Base-by-base conservation (phyloP, 2,329 filamentous ascomycete species). In the Helotiales sp. region DNA sequence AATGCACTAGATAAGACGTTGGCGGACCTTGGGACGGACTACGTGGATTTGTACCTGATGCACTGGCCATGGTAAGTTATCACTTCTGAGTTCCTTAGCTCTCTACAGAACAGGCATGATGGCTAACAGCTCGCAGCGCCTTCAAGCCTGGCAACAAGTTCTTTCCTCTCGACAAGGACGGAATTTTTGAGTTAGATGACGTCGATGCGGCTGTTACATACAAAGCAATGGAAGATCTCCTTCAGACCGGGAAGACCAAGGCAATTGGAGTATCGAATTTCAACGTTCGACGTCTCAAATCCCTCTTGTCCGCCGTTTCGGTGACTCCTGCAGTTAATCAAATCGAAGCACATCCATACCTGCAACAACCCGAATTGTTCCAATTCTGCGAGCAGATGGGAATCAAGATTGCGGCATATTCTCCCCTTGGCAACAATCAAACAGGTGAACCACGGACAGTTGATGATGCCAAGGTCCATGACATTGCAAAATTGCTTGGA, bases 261-360 rank as follows among this genome's bases (percentile, higher is more conserved):
- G 74, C 77, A 29, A 80, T 82, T 52, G 79, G 79, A 54, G 76
- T 81, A 33, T 79, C 75, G 62, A 81, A 82, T 73, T 81, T 77
- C 70, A 79, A 74, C 29, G 69, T 75, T 48, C 60, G 68, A 9
- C 69, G 70, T n/a, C 69, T 79, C 13, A 68, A 77, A 62, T 63
- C 73, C 15, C 70, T 81, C 40, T 69, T 79, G 19, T 60, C 62
- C 40, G 70, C 69, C 3, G 76, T 76, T 55, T 71, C 74, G 59
- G 73, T 80, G 67, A 74, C 73, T 64, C 79, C 78, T 0, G 66
- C 73, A n/a, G 73, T 79, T 48, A 79, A 80, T 71, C 78, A 81
- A 67, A 72, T 81, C 58, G 89, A 92, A 76, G 85, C 81, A 68
- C 87, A 93, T 73, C 88, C 89, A 0, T 89, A 89, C 69, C 76